phyloP scores from a whole-genome alignment of 2,329 filamentous ascomycete species.

The Emergomyces orientalis region DNA sequence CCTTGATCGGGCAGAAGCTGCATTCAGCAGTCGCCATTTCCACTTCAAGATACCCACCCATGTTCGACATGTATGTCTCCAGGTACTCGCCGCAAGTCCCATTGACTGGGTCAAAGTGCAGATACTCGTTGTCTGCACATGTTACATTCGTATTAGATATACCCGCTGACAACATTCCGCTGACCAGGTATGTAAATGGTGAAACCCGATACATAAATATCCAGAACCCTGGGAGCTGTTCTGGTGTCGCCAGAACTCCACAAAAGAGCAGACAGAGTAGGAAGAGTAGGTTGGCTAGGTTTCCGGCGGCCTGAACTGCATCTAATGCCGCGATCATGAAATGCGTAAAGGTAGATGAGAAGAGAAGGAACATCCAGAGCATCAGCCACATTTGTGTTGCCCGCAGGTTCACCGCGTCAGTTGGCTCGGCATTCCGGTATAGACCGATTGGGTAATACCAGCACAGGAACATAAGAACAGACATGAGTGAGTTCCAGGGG shows the following conservation, averaged over 20 bases:
- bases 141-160: slow-evolving; percentile 21
- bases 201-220: slow-evolving; percentile 64
- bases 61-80: slow-evolving; percentile 27
- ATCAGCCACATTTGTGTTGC: slow-evolving; percentile 58
- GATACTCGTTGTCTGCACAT: slow-evolving; percentile 28
- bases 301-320: slow-evolving; percentile 56
- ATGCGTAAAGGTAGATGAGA: slow-evolving; percentile 60
- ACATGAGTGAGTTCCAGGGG: slow-evolving; percentile 51
- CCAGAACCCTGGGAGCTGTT: slow-evolving; percentile 60
- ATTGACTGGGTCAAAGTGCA: slow-evolving; percentile 41
- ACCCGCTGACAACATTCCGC: slow-evolving; percentile 29
- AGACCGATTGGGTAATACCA: slow-evolving; percentile 58
- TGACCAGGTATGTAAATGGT: slow-evolving; percentile 53
- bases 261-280: slow-evolving; percentile 53
- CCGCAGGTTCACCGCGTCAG: slow-evolving; percentile 38
- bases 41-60: slow-evolving; percentile 26
- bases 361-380: slow-evolving; percentile 57
- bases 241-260: slow-evolving; percentile 44
- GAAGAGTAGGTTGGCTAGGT: slow-evolving; percentile 51
- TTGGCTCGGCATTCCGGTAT: slow-evolving; percentile 34
- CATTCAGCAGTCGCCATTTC: slow-evolving; percentile 36
- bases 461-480: slow-evolving; percentile 52
- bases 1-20: slow-evolving; percentile 40
- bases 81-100: slow-evolving; percentile 52
- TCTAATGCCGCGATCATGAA: slow-evolving; percentile 63